Percentiles rank a stretch among this genome's conserved stretches.
phyloP scores from a whole-genome alignment of 768 basidiomycete genomes.

The Rhizopogon salebrosus region DNA sequence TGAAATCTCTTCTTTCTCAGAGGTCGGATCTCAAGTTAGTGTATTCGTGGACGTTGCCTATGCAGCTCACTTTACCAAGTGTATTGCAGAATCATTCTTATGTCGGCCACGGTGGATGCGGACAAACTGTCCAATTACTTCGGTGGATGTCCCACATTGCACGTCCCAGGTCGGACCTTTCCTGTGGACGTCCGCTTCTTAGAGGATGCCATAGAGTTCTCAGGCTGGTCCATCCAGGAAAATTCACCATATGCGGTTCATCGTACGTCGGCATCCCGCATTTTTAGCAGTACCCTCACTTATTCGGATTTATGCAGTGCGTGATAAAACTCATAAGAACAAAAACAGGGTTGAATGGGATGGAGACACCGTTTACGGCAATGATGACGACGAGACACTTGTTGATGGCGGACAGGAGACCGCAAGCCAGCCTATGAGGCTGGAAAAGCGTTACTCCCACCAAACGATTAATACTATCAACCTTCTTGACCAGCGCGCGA shows the following conservation, averaged over 20 bases:
- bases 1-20: constrained; percentile 75
- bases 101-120: constrained; percentile 95
- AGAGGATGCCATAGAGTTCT: constrained; percentile 86
- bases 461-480: constrained; percentile 75
- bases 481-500: constrained; percentile 79
- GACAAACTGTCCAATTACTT: constrained; percentile 88
- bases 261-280: constrained; percentile 35
- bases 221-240: constrained; percentile 74
- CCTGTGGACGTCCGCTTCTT: constrained; percentile 83
- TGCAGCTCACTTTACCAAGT: constrained; percentile 2
- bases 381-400: constrained; percentile 56
- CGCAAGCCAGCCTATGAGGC: constrained; percentile 34
- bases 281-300: background rate
- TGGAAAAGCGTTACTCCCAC: constrained; percentile 78
- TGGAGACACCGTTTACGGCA: constrained; percentile 57
- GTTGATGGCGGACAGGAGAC: background rate
- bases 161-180: constrained; percentile 92
- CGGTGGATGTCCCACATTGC: constrained; percentile 76
- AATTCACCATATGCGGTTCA: constrained; percentile 76
- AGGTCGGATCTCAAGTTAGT: constrained; percentile 80
- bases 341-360: constrained; percentile 73
- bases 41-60: background rate
- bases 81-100: constrained; percentile 71
- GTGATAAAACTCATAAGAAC: constrained; percentile 58
- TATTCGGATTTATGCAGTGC: constrained; percentile 32